phyloP scores from a whole-genome alignment of 257 asterid species.

The Henckelia pumila region DNA sequence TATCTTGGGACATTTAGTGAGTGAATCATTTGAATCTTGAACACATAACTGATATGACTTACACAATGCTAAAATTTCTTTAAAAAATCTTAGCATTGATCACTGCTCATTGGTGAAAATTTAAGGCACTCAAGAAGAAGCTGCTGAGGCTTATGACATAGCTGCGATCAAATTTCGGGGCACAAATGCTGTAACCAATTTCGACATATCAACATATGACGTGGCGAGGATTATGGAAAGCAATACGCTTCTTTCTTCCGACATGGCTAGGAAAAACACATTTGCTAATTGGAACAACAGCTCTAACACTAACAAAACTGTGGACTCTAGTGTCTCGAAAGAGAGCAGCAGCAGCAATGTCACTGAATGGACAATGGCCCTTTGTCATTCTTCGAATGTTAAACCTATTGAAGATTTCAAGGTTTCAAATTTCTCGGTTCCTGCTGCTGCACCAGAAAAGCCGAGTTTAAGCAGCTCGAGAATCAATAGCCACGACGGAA shows the following conservation, averaged over 20 bases:
- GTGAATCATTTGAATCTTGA: constrained; percentile 21
- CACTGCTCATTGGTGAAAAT: not conserved
- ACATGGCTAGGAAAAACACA: constrained; percentile 62
- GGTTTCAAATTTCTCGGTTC: constrained; percentile 27
- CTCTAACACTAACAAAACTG: not conserved
- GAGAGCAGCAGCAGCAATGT: constrained; percentile 23
- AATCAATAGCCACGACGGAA: too few relatives aligned
- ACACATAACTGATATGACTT: not conserved
- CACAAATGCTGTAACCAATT: constrained; percentile 82
- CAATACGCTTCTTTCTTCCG: constrained; percentile 78
- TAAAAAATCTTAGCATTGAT: not conserved
- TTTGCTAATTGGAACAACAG: constrained; percentile 23
- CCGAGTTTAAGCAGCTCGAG: constrained; percentile 55
- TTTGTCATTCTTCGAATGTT: constrained; percentile 37
- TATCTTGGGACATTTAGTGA: constrained; percentile 94
- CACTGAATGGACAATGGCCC: constrained; percentile 54
- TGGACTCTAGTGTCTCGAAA: constrained; percentile 26
- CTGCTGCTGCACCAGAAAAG: not conserved
- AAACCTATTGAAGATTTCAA: too few relatives aligned
- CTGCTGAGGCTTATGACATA: constrained; percentile 96
- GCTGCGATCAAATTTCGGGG: constrained; percentile 97
- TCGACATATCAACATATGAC: constrained; percentile 71
- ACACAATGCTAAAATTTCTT: too few relatives aligned
- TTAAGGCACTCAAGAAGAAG: constrained; percentile 95
- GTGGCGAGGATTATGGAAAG: constrained; percentile 82